Evolutionary conservation across 371 early-diverging fungal species (phyloP), one percentile per base, ranked within the genome.

Genomic region (Syncephalastrum monosporum): DNA sequence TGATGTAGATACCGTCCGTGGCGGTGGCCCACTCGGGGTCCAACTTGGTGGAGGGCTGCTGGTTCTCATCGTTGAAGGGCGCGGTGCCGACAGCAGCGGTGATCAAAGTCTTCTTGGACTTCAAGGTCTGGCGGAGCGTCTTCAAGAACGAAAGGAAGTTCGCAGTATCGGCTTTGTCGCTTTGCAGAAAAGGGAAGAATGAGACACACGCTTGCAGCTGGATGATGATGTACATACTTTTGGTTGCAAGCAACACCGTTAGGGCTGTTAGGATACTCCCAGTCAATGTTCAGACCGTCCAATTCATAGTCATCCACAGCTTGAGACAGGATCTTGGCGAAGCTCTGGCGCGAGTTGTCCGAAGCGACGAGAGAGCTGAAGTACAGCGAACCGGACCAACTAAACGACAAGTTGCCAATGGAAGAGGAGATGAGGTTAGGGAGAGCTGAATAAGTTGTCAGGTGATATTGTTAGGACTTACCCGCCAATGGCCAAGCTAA

Each of bases 281-380:
- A 84, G 57, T 83, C 84, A 50, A 83, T 63, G 53, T 83, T 82
- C 38, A 81, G 63, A 12, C 85, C 88, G 62, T 85, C 83, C 16
- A 87, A 65, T n/a, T 71, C 47, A 46, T 71, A 80, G 14, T 81
- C 54, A 5, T 71, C 59, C 15, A 82, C 74, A 23, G 63, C 24
- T 17, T 58, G n/a, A 7, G 66, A 53, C 17, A 77, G 49, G 25
- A 57, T 72, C 5, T 67, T 61, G 4, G 53, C 69, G 45, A 77
- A 67, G 0, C 15, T 62, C 10, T 61, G 19, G 6, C 68, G 57
- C 10, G 59, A 61, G 6, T 33, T 17, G 1, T 41, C 21, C 8
- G 69, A 49, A 1, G 23, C 16, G n/a, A 72, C 53, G 24, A 77
- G 59, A 3, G 41, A 14, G 53, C 72, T 72, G 25, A 77, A 72